These are phyloP conservation scores for Apophysomyces trapeziformis DNA, from an alignment of 371 early-diverging fungal species.

Conservation along the genomic window DNA sequence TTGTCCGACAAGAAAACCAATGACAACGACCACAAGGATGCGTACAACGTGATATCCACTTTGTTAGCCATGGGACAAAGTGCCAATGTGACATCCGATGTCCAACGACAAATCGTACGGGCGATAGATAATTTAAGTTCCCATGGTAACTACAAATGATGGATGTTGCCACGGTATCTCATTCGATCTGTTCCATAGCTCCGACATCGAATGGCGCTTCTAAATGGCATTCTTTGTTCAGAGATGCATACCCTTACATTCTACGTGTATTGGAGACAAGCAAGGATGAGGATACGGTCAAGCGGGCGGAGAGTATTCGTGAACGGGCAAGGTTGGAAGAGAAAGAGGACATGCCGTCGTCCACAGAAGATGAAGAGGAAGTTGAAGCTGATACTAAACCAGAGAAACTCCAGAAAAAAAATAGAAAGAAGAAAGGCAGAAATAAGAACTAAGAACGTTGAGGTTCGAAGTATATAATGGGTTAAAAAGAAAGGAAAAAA, in stretches of 20 bases:
- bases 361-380: conserved; percentile 7
- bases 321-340: conserved; percentile 7
- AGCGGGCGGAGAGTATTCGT: conserved; percentile 36
- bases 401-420: neutral
- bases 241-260: conserved; percentile 28
- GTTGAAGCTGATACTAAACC: neutral
- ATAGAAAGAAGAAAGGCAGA: conserved; percentile 13
- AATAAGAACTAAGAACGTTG: neutral
- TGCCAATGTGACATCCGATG: conserved; percentile 30
- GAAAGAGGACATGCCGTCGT: neutral
- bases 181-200: neutral
- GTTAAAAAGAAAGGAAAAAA: neutral
- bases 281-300: conserved; percentile 34
- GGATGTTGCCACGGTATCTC: neutral
- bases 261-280: conserved; percentile 20
- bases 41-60: conserved; percentile 54
- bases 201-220: neutral
- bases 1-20: conserved; percentile 7
- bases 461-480: neutral
- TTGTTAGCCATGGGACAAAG: conserved; percentile 47
- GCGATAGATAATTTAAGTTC: conserved; percentile 51
- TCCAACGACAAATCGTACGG: conserved; percentile 47
- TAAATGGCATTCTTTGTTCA: conserved; percentile 18
- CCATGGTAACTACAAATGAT: conserved; percentile 25
- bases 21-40: conserved; percentile 9